Percentiles rank a stretch among this genome's conserved stretches.
phyloP scores from a whole-genome alignment of 768 basidiomycete genomes.

The Lactarius sp. region DNA sequence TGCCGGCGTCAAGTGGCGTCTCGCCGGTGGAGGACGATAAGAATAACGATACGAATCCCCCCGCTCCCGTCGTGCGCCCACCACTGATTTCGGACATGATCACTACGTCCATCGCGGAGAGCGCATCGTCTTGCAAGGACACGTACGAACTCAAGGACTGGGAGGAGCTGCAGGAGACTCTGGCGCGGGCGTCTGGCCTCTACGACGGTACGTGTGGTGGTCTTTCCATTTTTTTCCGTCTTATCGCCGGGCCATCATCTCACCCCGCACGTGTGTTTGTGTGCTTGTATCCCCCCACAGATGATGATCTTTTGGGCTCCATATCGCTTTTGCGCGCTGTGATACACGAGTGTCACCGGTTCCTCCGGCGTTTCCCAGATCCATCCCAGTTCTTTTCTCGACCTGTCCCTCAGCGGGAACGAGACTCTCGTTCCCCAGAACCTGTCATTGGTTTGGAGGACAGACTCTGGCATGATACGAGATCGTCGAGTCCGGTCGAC shows the following conservation, averaged over 20 bases:
- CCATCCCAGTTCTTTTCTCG: constrained; percentile 44
- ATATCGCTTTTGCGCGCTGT: constrained; percentile 56
- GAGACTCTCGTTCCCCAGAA: background rate
- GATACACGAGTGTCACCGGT: constrained; percentile 65
- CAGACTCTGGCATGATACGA: background rate
- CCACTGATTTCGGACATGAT: constrained; percentile 10
- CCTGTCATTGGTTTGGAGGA: background rate
- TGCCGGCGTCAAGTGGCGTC: background rate
- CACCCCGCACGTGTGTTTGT: background rate
- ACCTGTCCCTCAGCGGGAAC: constrained; percentile 2
- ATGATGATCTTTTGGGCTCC: constrained; percentile 44
- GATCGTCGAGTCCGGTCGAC: background rate
- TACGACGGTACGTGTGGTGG: constrained; percentile 49
- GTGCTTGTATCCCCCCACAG: constrained; percentile 28
- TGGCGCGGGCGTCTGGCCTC: constrained; percentile 49
- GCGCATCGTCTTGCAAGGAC: background rate
- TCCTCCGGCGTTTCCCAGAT: constrained; percentile 49
- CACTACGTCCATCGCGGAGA: constrained; percentile 24
- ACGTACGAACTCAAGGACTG: constrained; percentile 45
- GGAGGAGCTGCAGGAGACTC: constrained; percentile 59
- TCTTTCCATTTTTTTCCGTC: background rate
- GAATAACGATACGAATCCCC: too few species aligned
- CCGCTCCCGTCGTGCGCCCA: background rate
- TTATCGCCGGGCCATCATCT: constrained; percentile 4
- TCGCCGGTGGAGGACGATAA: background rate